Conservation (phyloP, 106 monocot genomes). For the Dactylorhiza incarnata region DNA sequence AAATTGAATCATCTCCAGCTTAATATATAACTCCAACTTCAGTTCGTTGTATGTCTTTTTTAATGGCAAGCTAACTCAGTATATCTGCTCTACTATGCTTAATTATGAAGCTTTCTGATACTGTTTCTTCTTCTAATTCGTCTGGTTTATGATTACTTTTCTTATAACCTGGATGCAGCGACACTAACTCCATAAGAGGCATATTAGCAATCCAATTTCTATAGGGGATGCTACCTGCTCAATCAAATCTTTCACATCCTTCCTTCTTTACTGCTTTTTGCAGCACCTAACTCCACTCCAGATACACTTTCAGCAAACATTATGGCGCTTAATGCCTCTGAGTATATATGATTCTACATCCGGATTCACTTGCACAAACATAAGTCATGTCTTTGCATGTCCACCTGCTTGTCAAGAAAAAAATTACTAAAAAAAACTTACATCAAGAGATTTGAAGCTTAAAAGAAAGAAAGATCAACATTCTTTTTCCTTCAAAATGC, state of each 20-base stretch:
- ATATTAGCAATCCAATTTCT: too few relatives aligned
- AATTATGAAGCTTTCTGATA: too few relatives aligned
- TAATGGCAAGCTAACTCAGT: too few relatives aligned
- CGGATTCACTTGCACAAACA: slow-evolving; percentile 99
- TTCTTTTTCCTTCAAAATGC: neutral
- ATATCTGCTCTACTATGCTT: too few relatives aligned
- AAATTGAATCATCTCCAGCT: too few relatives aligned
- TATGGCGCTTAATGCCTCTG: slow-evolving; percentile 82
- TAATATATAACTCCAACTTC: too few relatives aligned
- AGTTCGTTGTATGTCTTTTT: too few relatives aligned
- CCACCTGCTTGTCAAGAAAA: slow-evolving; percentile 44
- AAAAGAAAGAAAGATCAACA: neutral
- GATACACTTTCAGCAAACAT: slow-evolving; percentile 99
- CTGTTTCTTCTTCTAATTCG: too few relatives aligned
- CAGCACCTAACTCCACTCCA: slow-evolving; percentile 95
- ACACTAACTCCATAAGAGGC: too few relatives aligned
- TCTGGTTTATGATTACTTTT: too few relatives aligned
- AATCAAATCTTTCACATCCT: slow-evolving; percentile 81
- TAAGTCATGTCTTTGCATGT: slow-evolving; percentile 94
- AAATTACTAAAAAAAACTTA: neutral
- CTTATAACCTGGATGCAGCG: too few relatives aligned
- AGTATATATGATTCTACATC: slow-evolving; percentile 76
- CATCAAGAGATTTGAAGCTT: neutral
- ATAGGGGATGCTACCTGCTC: slow-evolving; percentile 79
- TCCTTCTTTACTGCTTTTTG: slow-evolving; percentile 91